Evolutionary conservation across 495 filamentous ascomycete species (phyloP).

Genomic region (Penicillium angulare): DNA sequence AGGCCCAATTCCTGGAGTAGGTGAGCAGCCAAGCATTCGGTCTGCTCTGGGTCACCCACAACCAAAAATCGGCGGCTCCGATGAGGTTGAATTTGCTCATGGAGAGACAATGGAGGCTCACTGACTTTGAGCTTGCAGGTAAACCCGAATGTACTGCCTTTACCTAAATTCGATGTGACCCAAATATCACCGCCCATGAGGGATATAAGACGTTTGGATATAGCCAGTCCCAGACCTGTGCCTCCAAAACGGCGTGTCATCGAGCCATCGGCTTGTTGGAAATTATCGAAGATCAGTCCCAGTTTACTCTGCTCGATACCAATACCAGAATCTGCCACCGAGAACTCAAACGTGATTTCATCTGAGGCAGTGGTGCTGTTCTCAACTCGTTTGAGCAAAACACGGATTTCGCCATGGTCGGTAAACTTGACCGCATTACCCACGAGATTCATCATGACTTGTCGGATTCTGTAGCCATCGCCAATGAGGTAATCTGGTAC

Average conservation of each 20-base stretch:
- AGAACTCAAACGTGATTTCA: slow-evolving; percentile 47
- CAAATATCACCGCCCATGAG: slow-evolving; percentile 83
- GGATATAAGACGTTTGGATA: slow-evolving; percentile 71
- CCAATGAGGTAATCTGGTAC: slow-evolving; percentile 47
- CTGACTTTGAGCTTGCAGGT: slow-evolving; percentile 73
- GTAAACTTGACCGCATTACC: slow-evolving; percentile 89
- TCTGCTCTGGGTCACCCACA: slow-evolving; percentile 76
- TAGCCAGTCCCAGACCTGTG: slow-evolving; percentile 74
- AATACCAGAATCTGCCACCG: slow-evolving; percentile 76
- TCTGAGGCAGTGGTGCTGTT: slow-evolving; percentile 46
- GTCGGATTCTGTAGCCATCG: slow-evolving; percentile 73
- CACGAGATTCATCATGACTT: slow-evolving; percentile 78
- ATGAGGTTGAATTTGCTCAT: slow-evolving; percentile 78
- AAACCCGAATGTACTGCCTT: slow-evolving; percentile 88
- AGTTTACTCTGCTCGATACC: slow-evolving; percentile 74
- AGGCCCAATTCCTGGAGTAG: slow-evolving; percentile 73
- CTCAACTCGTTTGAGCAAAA: slow-evolving; percentile 52
- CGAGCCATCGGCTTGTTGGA: slow-evolving; percentile 87
- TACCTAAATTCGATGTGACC: slow-evolving; percentile 81
- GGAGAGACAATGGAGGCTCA: slow-evolving; percentile 65
- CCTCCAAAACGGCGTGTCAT: slow-evolving; percentile 83
- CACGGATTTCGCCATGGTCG: slow-evolving; percentile 63
- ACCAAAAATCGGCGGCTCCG: slow-evolving; percentile 77
- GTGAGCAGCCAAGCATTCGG: slow-evolving; percentile 60
- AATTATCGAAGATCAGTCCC: slow-evolving; percentile 74